Percentiles rank a stretch among this genome's conserved stretches.
Conservation (phyloP, 2,329 filamentous ascomycete species). For the Verticillium zaregamsianum region DNA sequence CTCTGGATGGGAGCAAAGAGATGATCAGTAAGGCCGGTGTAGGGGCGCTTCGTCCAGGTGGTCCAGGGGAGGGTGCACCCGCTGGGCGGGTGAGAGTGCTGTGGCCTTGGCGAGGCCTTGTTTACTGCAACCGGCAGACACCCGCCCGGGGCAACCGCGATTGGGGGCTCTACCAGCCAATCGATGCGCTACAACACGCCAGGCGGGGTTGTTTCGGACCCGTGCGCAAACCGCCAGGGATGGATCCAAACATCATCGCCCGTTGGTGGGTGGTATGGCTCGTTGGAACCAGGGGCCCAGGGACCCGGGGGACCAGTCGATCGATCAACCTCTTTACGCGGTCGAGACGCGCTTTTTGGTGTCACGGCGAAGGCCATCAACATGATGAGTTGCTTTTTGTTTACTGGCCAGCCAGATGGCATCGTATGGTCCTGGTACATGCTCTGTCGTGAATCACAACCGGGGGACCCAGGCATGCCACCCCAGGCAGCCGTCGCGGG, state of each 20-base stretch:
- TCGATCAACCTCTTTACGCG: constrained; percentile 12
- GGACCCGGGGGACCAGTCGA: too few relatives aligned
- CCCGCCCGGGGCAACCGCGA: constrained; percentile 4
- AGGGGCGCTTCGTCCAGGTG: not conserved
- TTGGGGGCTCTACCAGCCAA: constrained; percentile 7
- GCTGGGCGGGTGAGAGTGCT: not conserved
- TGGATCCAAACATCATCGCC: too few relatives aligned
- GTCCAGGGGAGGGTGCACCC: not conserved
- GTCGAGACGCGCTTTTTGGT: constrained; percentile 7
- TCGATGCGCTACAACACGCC: not conserved
- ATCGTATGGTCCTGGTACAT: too few relatives aligned
- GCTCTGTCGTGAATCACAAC: not conserved
- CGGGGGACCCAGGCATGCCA: not conserved
- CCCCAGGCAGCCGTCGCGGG: not conserved
- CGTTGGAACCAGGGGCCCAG: too few relatives aligned
- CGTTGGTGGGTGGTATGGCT: too few relatives aligned
- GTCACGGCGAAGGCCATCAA: constrained; percentile 1
- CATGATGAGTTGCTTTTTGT: constrained; percentile 6
- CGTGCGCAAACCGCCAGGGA: not conserved
- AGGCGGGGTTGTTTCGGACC: not conserved
- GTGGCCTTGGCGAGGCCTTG: constrained; percentile 1
- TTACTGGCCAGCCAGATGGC: not conserved
- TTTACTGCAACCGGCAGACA: constrained; percentile 1
- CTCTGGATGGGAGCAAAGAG: not conserved
- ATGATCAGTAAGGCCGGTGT: not conserved